Evolutionary conservation across 441 rosid species (phyloP).

Genomic region (Sinapis alba): DNA sequence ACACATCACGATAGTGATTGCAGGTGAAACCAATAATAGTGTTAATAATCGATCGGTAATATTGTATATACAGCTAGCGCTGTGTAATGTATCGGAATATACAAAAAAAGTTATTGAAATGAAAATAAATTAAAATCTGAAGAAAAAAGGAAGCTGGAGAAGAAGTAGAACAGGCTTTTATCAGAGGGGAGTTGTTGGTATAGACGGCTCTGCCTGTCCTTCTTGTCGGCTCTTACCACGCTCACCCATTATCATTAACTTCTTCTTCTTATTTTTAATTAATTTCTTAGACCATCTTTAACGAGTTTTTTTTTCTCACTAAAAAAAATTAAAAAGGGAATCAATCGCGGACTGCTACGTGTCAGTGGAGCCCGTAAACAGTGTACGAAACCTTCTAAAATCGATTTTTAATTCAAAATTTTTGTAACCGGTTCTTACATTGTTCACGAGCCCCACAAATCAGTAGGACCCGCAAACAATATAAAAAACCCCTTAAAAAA

Average conservation of each 20-base stretch:
- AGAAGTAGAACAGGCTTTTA: constrained; percentile 48
- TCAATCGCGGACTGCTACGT: too few relatives aligned
- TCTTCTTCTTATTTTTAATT: too few relatives aligned
- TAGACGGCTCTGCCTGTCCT: constrained; percentile 68
- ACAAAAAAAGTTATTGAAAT: not conserved
- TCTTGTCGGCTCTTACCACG: constrained; percentile 49
- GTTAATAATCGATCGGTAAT: not conserved
- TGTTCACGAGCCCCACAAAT: too few relatives aligned
- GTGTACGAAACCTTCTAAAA: too few relatives aligned
- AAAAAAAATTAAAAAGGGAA: too few relatives aligned
- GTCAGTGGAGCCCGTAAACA: too few relatives aligned
- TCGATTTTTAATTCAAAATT: too few relatives aligned
- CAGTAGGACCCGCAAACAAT: too few relatives aligned
- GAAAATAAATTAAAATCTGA: not conserved
- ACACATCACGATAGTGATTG: constrained; percentile 24
- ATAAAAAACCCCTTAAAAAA: too few relatives aligned
- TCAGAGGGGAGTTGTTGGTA: constrained; percentile 48
- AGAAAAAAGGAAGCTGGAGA: constrained; percentile 26
- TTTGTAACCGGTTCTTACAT: too few relatives aligned
- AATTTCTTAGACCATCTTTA: too few relatives aligned
- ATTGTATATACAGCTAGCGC: not conserved
- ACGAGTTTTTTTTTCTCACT: too few relatives aligned
- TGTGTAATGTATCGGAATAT: not conserved
- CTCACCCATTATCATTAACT: not conserved
- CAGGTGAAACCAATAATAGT: constrained; percentile 4